Evolutionary conservation across 2,329 filamentous ascomycete genomes (phyloP), one percentile per base, ranked within the genome.

Genomic region (Orbilia brochopaga): DNA sequence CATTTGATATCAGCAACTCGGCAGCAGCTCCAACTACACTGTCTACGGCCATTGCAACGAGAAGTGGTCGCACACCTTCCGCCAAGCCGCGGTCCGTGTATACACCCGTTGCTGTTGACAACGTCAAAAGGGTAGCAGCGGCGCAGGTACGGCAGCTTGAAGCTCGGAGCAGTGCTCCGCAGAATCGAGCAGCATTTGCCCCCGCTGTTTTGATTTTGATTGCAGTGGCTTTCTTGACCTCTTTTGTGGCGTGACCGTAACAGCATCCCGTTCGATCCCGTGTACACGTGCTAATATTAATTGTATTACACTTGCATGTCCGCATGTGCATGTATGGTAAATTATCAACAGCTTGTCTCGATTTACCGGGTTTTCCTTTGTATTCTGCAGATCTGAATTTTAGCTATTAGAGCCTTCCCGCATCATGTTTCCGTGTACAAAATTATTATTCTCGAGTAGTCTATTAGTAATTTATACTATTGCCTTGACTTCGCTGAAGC

Each of bases 21-120:
- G 23, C 27, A 7, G n/a, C 32, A 32, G n/a, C 44, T 23, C 53
- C 60, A 19, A 72, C 67, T 11, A 72, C 67, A 19, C 24, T 72
- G 7, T 56, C 56, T 4, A 65, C 56, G 3, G 19, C 46, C 5
- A 44, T 42, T 7, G 44, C 17, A 19, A 10, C 44, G 15, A 23
- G 44, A 2, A 19, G 3, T 10, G 44, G 19, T 23, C 4, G 44
- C n/a, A 10, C 50, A 6, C 17, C 19, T 27, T 15, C 50, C 11
- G 15, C 23, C 2, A 19, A 23, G 13, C 23, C 21, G 5, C 13
- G 50, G n/a, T 10, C 19, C 7, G 11, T 23, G 2, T 72, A 72
- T n/a, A 17, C 24, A 8, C 67, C 67, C 27, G 56, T 50, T 7
- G 24, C 27, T 11, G 35, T 21, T 27, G 52, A 8, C 8, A 56